A percentile compares a stretch with the other conserved stretches of the same genome.
These are phyloP conservation scores for Trametes versicolor DNA, from an alignment of 1,284 basidiomycete species.

Conservation along the genomic window DNA sequence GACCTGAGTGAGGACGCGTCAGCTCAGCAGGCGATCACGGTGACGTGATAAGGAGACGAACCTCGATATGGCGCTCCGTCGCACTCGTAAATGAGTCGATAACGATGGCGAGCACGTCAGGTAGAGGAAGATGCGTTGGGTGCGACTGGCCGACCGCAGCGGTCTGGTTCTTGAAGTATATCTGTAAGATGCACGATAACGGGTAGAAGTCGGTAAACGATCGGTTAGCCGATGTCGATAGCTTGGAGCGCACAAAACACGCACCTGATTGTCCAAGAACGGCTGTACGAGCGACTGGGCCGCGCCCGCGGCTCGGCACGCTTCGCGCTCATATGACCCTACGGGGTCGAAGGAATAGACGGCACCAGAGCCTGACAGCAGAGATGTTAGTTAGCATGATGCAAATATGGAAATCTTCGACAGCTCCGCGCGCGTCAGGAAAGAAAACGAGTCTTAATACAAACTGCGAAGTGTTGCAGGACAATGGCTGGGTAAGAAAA, in stretches of 20 bases:
- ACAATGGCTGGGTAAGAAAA: no score
- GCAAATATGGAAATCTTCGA: background rate
- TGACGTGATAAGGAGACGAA: conserved; percentile 44
- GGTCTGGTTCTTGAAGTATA: conserved; percentile 95
- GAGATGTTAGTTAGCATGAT: conserved; percentile 27
- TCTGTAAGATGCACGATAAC: conserved; percentile 57
- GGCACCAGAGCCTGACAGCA: conserved; percentile 80
- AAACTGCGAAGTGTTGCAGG: no score
- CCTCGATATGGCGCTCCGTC: conserved; percentile 96
- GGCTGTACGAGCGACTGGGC: conserved; percentile 93
- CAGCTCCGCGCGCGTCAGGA: no score
- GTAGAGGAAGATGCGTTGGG: conserved; percentile 83
- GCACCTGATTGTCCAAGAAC: conserved; percentile 95
- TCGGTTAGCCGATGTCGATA: conserved; percentile 43
- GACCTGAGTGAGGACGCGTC: conserved; percentile 60
- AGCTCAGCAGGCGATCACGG: background rate
- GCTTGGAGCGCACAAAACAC: conserved; percentile 36
- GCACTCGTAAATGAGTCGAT: conserved; percentile 94
- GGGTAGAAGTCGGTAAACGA: conserved; percentile 58
- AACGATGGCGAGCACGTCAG: conserved; percentile 85
- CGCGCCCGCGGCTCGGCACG: conserved; percentile 93
- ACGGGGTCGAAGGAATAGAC: conserved; percentile 98
- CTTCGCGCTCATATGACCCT: conserved; percentile 94
- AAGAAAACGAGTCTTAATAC: no score
- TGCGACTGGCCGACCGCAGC: conserved; percentile 73